Evolutionary conservation across 2,329 filamentous ascomycete genomes (phyloP), one percentile per base, ranked within the genome.

Genomic region (Aspergillus aculeatus): DNA sequence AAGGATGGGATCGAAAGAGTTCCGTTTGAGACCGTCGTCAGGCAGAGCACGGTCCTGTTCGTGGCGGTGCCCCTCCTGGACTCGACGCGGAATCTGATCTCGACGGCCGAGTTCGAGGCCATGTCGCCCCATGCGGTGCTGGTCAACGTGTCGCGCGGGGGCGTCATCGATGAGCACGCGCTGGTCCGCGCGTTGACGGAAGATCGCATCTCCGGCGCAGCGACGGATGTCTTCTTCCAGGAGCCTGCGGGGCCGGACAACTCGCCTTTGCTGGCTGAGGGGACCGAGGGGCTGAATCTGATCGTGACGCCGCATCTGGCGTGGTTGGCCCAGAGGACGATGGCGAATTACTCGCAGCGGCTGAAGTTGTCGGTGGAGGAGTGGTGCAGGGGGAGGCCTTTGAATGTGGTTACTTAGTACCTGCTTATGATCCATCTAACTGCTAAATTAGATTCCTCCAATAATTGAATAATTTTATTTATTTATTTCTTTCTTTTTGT

Each of bases 251-350:
- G 73, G 0, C 77, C 74, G 44, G 73, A 77, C 14, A 79, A 77
- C 23, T 78, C 75, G 5, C 75, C 78, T 0, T 68, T 84, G 50
- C 65, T 83, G 24, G 66, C 72, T 6, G 72, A 78, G n/a, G 79
- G 80, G 19, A 72, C 73, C 2, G 72, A 75, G 54, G 74, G 77
- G 21, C 75, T 83, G 12, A 83, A 84, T 60, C 68, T 86, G 60
- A 77, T 82, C 0, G 64, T 83, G 47, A 82, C 76, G 51, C 82
- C 82, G 19, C 83, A 86, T 71, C 62, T 84, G 44, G 83, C 83
- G 1, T 85, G 83, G 83, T 80, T 78, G 63, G 78, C 81, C 1
- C 74, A 77, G 50, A 77, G 72, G 63, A 84, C 81, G 4, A 72
- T 81, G 59, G 71, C 76, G 49, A 83, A 80, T 44, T 76, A 83